phyloP scores from a whole-genome alignment of 2,329 filamentous ascomycete genomes.

The Bisporella sp. region DNA sequence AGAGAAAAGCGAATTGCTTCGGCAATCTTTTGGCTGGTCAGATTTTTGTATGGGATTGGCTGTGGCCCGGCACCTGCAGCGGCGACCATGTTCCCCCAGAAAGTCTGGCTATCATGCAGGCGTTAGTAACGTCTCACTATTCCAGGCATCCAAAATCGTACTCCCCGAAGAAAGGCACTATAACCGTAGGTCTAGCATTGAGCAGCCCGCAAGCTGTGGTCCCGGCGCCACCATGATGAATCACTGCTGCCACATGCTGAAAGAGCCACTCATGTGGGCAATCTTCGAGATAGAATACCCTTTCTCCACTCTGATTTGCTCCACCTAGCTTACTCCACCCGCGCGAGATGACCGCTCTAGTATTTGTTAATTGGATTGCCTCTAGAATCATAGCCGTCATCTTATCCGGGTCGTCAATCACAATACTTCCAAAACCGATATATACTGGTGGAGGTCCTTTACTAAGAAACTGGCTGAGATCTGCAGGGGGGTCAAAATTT shows the following conservation, averaged over 20 bases:
- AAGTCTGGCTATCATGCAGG: constrained; percentile 28
- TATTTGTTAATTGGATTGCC: constrained; percentile 39
- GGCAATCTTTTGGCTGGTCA: constrained; percentile 29
- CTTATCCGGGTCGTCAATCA: constrained; percentile 40
- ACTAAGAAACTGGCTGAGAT: constrained; percentile 36
- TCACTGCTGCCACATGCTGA: constrained; percentile 16
- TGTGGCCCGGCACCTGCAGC: constrained; percentile 34
- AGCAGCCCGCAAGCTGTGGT: constrained; percentile 29
- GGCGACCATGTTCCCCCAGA: constrained; percentile 37
- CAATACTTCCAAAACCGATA: constrained; percentile 50
- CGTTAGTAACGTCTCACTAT: not conserved
- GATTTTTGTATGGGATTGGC: constrained; percentile 31
- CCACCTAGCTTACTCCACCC: constrained; percentile 45
- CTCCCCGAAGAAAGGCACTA: constrained; percentile 33
- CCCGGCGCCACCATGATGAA: constrained; percentile 24
- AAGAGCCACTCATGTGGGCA: constrained; percentile 37
- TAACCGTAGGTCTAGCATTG: constrained; percentile 29
- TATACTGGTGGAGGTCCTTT: constrained; percentile 44
- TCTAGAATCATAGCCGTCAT: constrained; percentile 39
- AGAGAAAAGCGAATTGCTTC: constrained; percentile 31
- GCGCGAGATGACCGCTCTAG: constrained; percentile 45
- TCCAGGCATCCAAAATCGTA: not conserved
- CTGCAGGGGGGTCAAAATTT: constrained; percentile 32
- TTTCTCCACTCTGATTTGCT: constrained; percentile 21
- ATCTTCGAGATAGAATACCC: constrained; percentile 44